phyloP scores from a whole-genome alignment of 2,329 filamentous ascomycete species.

The Fusarium hainanense region DNA sequence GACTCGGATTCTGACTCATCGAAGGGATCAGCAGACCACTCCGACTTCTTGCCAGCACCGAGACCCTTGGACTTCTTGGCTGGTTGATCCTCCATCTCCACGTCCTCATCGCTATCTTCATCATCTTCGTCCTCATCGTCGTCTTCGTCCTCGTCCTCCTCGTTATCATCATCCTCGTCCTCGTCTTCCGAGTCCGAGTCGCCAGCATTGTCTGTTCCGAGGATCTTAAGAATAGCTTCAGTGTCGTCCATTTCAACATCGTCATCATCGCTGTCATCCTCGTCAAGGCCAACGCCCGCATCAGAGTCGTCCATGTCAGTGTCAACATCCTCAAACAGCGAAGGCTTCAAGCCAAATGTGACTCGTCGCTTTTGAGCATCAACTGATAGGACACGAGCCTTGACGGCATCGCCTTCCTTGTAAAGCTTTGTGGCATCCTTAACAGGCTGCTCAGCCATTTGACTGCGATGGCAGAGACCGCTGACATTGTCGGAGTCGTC shows the following conservation, averaged over 20 bases:
- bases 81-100: slow-evolving; percentile 56
- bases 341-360: slow-evolving; percentile 92
- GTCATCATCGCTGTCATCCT: slow-evolving; percentile 62
- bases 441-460: slow-evolving; percentile 87
- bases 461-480: slow-evolving; percentile 89
- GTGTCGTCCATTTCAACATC: slow-evolving; percentile 63
- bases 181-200: slow-evolving; percentile 55
- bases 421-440: slow-evolving; percentile 91
- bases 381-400: slow-evolving; percentile 86
- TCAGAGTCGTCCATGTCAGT: slow-evolving; percentile 64
- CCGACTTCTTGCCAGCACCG: slow-evolving; percentile 78
- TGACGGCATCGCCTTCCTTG: slow-evolving; percentile 90
- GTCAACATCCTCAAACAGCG: slow-evolving; percentile 79
- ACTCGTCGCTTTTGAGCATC: slow-evolving; percentile 81
- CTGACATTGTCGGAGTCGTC: slow-evolving; percentile 90
- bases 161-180: slow-evolving; percentile 43
- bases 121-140: slow-evolving; percentile 58
- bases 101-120: slow-evolving; percentile 50
- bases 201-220: slow-evolving; percentile 59
- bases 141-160: slow-evolving; percentile 49
- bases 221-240: slow-evolving; percentile 56
- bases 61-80: slow-evolving; percentile 49
- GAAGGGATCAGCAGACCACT: slow-evolving; percentile 83
- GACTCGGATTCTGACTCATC: slow-evolving; percentile 67
- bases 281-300: slow-evolving; percentile 60